A percentile compares a stretch with the other conserved stretches of the same genome.
phyloP scores from a whole-genome alignment of 1,139 yeast genomes.

The Sugiyamaella novakii region DNA sequence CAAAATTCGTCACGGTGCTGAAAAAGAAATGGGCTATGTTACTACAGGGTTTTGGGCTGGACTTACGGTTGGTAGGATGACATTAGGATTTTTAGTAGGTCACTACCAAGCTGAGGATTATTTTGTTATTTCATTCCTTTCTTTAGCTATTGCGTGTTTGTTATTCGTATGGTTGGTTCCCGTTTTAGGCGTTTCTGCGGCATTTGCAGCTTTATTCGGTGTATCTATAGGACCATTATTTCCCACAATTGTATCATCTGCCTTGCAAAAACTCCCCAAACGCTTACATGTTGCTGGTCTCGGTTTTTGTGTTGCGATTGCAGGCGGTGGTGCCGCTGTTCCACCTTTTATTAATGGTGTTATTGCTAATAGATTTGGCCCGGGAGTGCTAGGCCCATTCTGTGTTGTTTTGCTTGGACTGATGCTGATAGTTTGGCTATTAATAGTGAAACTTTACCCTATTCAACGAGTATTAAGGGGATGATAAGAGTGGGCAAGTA shows the following conservation, averaged over 20 bases:
- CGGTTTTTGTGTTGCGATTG: conserved; percentile 74
- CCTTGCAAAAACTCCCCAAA: conserved; percentile 62
- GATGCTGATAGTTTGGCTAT: conserved; percentile 23
- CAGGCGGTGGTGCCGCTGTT: conserved; percentile 74
- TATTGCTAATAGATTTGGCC: conserved; percentile 29
- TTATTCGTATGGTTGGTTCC: conserved; percentile 35
- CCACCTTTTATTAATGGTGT: conserved; percentile 36
- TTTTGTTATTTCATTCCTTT: conserved; percentile 27
- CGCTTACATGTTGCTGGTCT: conserved; percentile 65
- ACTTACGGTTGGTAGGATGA: conserved; percentile 59
- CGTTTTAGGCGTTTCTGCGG: conserved; percentile 32
- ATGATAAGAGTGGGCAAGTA: background rate
- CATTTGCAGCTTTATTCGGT: conserved; percentile 58
- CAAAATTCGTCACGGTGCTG: conserved; percentile 54
- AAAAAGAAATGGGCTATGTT: conserved; percentile 56
- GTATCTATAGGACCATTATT: conserved; percentile 75
- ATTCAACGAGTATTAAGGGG: too few relatives aligned
- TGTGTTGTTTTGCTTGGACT: conserved; percentile 17
- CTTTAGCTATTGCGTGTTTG: conserved; percentile 27
- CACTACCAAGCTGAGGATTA: conserved; percentile 29
- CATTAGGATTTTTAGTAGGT: conserved; percentile 44
- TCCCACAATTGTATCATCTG: conserved; percentile 69
- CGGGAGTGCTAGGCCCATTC: conserved; percentile 22
- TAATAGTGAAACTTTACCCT: conserved; percentile 7
- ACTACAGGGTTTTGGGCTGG: conserved; percentile 77